These are phyloP conservation scores for Lentinula sp. DNA, from an alignment of 768 basidiomycete genomes.

Conservation along the genomic window DNA sequence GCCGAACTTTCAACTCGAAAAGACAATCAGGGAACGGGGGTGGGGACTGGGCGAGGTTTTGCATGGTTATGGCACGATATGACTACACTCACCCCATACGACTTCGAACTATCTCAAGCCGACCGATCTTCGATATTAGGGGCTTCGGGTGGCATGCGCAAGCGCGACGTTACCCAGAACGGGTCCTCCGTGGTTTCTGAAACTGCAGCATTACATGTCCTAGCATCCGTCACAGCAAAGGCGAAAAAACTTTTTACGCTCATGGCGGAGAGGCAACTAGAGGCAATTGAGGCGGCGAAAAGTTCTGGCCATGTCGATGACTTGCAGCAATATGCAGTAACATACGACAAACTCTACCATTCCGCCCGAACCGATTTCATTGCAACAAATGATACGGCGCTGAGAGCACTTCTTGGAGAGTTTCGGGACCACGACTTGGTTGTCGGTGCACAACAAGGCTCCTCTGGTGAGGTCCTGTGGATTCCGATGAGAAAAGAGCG, in stretches of 20 bases:
- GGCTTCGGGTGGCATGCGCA: constrained; percentile 28
- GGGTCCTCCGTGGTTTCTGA: constrained; percentile 53
- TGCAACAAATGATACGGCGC: constrained; percentile 80
- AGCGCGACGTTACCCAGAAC: constrained; percentile 20
- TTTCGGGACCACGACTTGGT: constrained; percentile 89
- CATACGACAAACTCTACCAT: constrained; percentile 65
- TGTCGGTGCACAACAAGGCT: constrained; percentile 38
- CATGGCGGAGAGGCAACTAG: constrained; percentile 65
- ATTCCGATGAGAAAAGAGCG: constrained; percentile 81
- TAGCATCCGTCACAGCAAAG: constrained; percentile 82
- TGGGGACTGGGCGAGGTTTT: constrained; percentile 39
- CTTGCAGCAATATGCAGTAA: constrained; percentile 49
- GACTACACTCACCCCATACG: constrained; percentile 80
- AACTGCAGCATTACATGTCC: constrained; percentile 72
- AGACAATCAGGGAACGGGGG: constrained; percentile 14
- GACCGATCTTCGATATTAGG: constrained; percentile 61
- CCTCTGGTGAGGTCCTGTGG: constrained; percentile 69
- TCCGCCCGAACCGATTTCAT: constrained; percentile 79
- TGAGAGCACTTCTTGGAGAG: constrained; percentile 79
- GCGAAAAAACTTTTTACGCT: constrained; percentile 78
- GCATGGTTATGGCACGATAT: constrained; percentile 87
- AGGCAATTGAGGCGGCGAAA: constrained; percentile 32
- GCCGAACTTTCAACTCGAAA: constrained; percentile 58
- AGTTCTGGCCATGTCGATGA: constrained; percentile 27
- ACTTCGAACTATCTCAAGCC: constrained; percentile 64